Conservation (phyloP, 148 eudicot genomes). For the Vaccinium vitisidaea region DNA sequence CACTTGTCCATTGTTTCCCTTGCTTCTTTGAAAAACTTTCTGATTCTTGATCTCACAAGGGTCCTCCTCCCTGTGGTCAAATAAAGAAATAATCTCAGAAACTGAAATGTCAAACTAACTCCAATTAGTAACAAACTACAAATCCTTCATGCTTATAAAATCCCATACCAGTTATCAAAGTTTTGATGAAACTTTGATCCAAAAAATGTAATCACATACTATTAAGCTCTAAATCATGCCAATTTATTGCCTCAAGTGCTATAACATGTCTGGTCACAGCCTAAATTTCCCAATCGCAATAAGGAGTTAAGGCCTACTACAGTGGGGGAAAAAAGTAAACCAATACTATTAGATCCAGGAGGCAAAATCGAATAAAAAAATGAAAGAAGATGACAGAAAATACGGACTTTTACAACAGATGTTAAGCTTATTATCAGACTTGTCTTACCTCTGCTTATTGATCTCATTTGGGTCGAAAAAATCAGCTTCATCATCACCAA, state of each 20-base stretch:
- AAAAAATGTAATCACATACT: neutral
- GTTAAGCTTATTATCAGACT: neutral
- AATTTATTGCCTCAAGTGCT: neutral
- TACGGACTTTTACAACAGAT: neutral
- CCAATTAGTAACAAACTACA: neutral
- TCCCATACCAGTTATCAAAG: neutral
- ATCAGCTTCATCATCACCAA: constrained; percentile 97
- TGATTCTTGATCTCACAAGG: constrained; percentile 28
- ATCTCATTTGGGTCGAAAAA: constrained; percentile 35
- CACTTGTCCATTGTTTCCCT: constrained; percentile 21
- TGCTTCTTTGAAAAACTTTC: constrained; percentile 22
- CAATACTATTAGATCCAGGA: neutral
- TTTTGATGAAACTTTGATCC: too few relatives aligned
- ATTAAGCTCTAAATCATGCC: neutral
- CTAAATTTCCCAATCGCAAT: neutral
- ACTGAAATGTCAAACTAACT: neutral
- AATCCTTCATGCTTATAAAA: neutral
- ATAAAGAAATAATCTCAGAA: constrained; percentile 5
- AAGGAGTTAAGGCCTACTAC: neutral
- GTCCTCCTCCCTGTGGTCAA: constrained; percentile 35
- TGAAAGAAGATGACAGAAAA: neutral
- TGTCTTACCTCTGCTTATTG: constrained; percentile 51
- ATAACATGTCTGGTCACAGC: neutral
- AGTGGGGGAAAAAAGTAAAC: too few relatives aligned
- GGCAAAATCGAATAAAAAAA: neutral